phyloP scores from a whole-genome alignment of 108 stramenopile genomes.

The Stephanodiscus triporus region DNA sequence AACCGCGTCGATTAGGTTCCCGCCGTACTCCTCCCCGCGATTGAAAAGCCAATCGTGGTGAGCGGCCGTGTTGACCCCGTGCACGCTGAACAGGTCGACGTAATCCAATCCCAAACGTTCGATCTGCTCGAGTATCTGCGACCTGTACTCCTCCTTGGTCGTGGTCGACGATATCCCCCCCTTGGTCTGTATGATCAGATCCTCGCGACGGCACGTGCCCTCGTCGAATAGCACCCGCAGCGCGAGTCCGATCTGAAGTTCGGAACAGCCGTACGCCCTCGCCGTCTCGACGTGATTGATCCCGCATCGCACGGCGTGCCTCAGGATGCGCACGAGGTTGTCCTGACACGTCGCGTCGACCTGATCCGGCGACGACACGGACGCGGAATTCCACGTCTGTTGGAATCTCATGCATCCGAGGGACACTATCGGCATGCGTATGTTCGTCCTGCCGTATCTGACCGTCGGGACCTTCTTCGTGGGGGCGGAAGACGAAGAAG shows the following conservation, averaged over 20 bases:
- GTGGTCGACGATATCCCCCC: constrained; percentile 47
- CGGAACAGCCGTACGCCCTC: constrained; percentile 76
- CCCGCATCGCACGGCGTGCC: constrained; percentile 69
- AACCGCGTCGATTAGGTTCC: constrained; percentile 70
- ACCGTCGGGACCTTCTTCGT: constrained; percentile 67
- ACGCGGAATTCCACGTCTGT: constrained; percentile 65
- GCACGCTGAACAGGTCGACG: constrained; percentile 87
- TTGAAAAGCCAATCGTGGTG: constrained; percentile 70
- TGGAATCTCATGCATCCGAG: constrained; percentile 94
- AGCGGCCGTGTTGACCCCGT: constrained; percentile 78
- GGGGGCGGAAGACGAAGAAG: neutral
- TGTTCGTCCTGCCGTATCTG: constrained; percentile 83
- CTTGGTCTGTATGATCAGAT: constrained; percentile 92
- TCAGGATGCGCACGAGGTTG: constrained; percentile 71
- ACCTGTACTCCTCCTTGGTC: constrained; percentile 56
- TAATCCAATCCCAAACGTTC: constrained; percentile 71
- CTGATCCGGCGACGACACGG: constrained; percentile 41
- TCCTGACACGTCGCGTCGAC: constrained; percentile 74
- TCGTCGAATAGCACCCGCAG: constrained; percentile 68
- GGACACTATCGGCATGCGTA: constrained; percentile 88
- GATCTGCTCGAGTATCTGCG: constrained; percentile 61
- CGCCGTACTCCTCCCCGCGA: constrained; percentile 49
- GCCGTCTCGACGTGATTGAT: constrained; percentile 95
- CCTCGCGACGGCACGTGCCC: constrained; percentile 72
- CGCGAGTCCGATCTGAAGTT: constrained; percentile 80